Evolutionary conservation across 768 basidiomycete species (phyloP), one percentile per base, ranked within the genome.

Genomic region (Daedaleopsis nitida): DNA sequence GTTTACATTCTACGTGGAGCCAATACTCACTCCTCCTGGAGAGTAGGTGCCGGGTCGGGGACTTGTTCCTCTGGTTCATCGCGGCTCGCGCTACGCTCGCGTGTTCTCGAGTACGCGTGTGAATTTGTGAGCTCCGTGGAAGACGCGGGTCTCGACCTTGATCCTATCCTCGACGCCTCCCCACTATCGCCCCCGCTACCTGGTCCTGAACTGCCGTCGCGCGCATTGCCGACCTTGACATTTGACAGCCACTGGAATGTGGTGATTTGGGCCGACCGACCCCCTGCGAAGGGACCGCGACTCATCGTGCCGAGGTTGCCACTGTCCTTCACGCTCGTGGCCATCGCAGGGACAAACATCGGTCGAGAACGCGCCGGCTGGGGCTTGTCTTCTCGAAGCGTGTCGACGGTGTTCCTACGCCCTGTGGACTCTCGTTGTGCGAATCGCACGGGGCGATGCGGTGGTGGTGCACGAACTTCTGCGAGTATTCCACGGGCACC

Each of bases 211-310:
- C 85, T 88, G 52, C 82, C 83, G 9, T 85, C 83, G 54, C 83
- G 72, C 65, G 72, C 70, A 34, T 78, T 78, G 9, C 83, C 81
- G n/a, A 89, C 85, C 63, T 85, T 88, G 52, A 93, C 86, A 63
- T 81, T 89, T 14, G 86, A 81, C 54, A 92, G 69, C 92, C 92
- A 94, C 2, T 83, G 79, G 43, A 89, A 75, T 6, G 86, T 78
- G 48, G 92, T 87, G 77, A 93, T 83, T 47, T 79, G 76, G 13
- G 80, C 76, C 43, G 77, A 75, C 65, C 81, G 85, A 9, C 80
- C 82, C 2, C 83, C 81, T 10, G 55, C 43, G 7, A 79, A 76
- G 45, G 78, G 69, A 5, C 82, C 81, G 16, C 81, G 75, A 12
- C 77, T 79, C 83, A 83, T 83, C 3, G 76, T 80, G 55, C 72